These are phyloP conservation scores for Populus alba DNA, from an alignment of 345 rosid species.

Conservation along the genomic window DNA sequence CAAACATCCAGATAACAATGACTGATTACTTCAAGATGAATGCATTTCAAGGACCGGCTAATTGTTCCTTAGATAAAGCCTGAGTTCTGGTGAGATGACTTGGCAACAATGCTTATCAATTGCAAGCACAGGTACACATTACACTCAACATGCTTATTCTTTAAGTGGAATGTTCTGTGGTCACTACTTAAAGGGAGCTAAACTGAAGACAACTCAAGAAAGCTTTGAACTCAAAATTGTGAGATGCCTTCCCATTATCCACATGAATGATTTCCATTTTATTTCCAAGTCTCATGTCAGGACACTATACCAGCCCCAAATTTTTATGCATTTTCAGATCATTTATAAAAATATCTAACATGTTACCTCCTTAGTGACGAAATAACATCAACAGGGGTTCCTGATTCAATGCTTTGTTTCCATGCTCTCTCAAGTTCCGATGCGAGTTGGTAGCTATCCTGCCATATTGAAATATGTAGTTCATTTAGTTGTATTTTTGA, in stretches of 20 bases:
- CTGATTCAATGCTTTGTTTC: slow-evolving; percentile 51
- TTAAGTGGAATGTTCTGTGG: not conserved
- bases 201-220: not conserved
- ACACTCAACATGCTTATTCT: not conserved
- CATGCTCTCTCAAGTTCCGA: slow-evolving; percentile 77
- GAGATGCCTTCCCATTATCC: not conserved
- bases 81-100: not conserved
- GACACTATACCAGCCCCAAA: not conserved
- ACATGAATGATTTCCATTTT: not conserved
- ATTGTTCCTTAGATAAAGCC: not conserved
- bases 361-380: slow-evolving; percentile 70
- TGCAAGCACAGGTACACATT: not conserved
- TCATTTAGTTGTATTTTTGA: not conserved
- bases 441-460: slow-evolving; percentile 89
- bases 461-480: slow-evolving; percentile 20
- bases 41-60: not conserved
- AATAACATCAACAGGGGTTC: slow-evolving; percentile 53
- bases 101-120: not conserved
- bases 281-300: not conserved
- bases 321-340: not conserved
- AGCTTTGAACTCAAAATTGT: not conserved
- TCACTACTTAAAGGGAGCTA: not conserved
- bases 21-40: not conserved
- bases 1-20: not conserved
- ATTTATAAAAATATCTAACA: not conserved